phyloP scores from a whole-genome alignment of 331 rosid genomes.

The Malus hybrid region DNA sequence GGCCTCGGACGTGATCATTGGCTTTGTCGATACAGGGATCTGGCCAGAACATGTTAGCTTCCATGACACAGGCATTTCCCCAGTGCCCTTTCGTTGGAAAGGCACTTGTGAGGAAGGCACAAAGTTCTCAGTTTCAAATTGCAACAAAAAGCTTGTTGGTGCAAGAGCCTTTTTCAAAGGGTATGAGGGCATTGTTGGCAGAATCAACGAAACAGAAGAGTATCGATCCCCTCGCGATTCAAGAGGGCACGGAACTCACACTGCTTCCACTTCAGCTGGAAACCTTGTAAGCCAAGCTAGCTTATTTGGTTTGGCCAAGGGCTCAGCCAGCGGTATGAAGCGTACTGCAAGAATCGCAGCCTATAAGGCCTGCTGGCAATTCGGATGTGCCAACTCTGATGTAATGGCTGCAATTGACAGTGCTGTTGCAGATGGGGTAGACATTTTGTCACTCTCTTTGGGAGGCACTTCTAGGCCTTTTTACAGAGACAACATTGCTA shows the following conservation, averaged over 20 bases:
- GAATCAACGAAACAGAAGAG: slow-evolving; percentile 27
- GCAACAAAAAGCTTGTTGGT: slow-evolving; percentile 74
- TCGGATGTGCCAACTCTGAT: slow-evolving; percentile 54
- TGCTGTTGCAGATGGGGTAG: slow-evolving; percentile 72
- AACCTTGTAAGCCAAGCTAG: slow-evolving; percentile 36
- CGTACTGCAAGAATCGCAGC: slow-evolving; percentile 61
- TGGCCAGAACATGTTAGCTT: slow-evolving; percentile 83
- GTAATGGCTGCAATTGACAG: slow-evolving; percentile 66
- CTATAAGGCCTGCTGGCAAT: slow-evolving; percentile 66
- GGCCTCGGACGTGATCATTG: slow-evolving; percentile 57
- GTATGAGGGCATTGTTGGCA: slow-evolving; percentile 38
- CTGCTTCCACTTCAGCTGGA: slow-evolving; percentile 75
- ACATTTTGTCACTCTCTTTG: slow-evolving; percentile 65
- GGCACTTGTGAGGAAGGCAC: slow-evolving; percentile 63
- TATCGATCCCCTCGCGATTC: slow-evolving; percentile 59
- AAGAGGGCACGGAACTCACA: slow-evolving; percentile 79
- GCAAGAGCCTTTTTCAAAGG: slow-evolving; percentile 53
- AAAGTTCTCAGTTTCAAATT: slow-evolving; percentile 41
- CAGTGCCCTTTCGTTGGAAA: slow-evolving; percentile 60
- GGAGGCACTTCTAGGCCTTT: slow-evolving; percentile 42
- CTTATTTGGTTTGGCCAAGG: slow-evolving; percentile 43
- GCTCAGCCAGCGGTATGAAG: slow-evolving; percentile 61
- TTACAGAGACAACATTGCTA: slow-evolving; percentile 47
- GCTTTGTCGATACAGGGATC: slow-evolving; percentile 64
- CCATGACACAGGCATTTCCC: slow-evolving; percentile 35